phyloP scores from a whole-genome alignment of 805 yeast species.

The Myxozyma kluyveri region DNA sequence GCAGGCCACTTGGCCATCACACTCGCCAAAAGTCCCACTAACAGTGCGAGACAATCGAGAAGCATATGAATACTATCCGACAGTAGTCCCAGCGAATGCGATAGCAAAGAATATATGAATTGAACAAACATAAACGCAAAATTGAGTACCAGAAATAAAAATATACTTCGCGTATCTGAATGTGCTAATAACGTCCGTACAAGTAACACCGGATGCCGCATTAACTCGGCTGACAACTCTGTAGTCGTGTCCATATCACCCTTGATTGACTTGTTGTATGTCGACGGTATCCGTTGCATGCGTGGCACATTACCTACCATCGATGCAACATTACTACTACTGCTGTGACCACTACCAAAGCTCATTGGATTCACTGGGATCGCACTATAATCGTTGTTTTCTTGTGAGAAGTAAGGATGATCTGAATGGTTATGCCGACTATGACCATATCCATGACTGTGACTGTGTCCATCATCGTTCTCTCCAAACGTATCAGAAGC shows the following conservation, averaged over 20 bases:
- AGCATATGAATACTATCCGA: constrained; percentile 97
- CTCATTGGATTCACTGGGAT: too few relatives aligned
- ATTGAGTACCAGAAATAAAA: constrained; percentile 79
- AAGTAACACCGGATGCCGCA: constrained; percentile 24
- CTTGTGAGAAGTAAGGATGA: too few relatives aligned
- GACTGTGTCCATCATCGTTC: too few relatives aligned
- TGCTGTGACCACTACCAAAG: too few relatives aligned
- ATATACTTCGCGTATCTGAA: constrained; percentile 80
- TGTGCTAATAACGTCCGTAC: constrained; percentile 42
- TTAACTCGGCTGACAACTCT: neutral
- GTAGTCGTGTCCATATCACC: neutral
- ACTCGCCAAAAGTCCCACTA: constrained; percentile 87
- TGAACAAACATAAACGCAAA: constrained; percentile 94
- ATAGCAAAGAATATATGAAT: constrained; percentile 83
- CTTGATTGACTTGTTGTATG: neutral
- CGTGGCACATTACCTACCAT: too few relatives aligned
- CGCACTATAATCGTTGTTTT: too few relatives aligned
- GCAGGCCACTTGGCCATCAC: constrained; percentile 58
- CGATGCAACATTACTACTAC: too few relatives aligned
- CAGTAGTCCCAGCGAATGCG: constrained; percentile 84
- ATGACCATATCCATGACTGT: too few relatives aligned
- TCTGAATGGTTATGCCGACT: too few relatives aligned
- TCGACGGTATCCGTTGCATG: neutral
- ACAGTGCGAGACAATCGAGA: constrained; percentile 84
- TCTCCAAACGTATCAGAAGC: too few relatives aligned